Evolutionary conservation across 176 grass and related monocot species (phyloP).

Genomic region (Oryza meyeriana): DNA sequence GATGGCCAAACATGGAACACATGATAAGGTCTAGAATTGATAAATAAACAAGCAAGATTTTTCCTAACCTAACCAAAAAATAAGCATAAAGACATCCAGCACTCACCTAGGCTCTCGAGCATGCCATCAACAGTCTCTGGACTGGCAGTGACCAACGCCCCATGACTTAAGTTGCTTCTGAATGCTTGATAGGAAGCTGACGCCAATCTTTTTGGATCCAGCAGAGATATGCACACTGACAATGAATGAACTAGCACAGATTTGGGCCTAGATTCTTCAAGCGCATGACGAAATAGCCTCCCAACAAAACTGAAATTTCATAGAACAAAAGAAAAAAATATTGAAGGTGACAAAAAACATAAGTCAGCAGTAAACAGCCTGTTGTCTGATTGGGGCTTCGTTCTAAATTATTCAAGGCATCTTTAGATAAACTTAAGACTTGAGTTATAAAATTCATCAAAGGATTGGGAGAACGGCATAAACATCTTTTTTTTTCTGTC

Average conservation of each 20-base stretch:
- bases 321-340: slow-evolving; percentile 18
- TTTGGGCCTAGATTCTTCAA: slow-evolving; percentile 90
- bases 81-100: slow-evolving; percentile 5
- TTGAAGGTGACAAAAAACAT: not conserved
- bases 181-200: slow-evolving; percentile 95
- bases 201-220: slow-evolving; percentile 91
- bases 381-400: not conserved
- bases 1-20: not conserved
- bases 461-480: not conserved
- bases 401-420: not conserved
- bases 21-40: slow-evolving; percentile 14
- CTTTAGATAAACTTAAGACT: slow-evolving; percentile 3
- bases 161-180: slow-evolving; percentile 93
- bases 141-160: slow-evolving; percentile 85
- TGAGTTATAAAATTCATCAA: not conserved
- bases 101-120: slow-evolving; percentile 83
- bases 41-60: not conserved
- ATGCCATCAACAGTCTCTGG: slow-evolving; percentile 89
- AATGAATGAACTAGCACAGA: slow-evolving; percentile 95
- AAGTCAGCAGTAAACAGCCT: not conserved
- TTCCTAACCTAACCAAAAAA: slow-evolving; percentile 1
- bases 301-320: slow-evolving; percentile 85
- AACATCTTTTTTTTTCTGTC: slow-evolving; percentile 8
- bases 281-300: slow-evolving; percentile 77
- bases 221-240: slow-evolving; percentile 90